Evolutionary conservation across 768 basidiomycete genomes (phyloP).

Genomic region (Rhizopogon salebrosus): DNA sequence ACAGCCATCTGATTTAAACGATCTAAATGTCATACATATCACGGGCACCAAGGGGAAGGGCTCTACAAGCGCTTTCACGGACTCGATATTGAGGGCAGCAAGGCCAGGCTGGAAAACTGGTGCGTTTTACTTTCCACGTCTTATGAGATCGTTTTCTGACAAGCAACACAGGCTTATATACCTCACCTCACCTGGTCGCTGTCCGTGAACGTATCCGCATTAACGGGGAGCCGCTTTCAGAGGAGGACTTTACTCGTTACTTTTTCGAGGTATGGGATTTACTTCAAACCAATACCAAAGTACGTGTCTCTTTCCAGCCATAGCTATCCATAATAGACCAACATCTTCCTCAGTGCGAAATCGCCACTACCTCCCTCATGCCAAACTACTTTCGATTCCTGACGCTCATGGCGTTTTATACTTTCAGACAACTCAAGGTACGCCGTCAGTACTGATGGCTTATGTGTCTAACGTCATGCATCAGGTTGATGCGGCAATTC

Average conservation of each 20-base stretch:
- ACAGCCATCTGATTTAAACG: slow-evolving; percentile 79
- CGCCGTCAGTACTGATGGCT: background rate
- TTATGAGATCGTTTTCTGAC: background rate
- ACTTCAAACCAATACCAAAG: slow-evolving; percentile 48
- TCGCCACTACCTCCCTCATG: slow-evolving; percentile 54
- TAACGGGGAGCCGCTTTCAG: slow-evolving; percentile 85
- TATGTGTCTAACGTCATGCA: background rate
- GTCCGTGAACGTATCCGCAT: slow-evolving; percentile 95
- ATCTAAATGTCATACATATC: slow-evolving; percentile 90
- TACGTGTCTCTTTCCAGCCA: slow-evolving; percentile 2
- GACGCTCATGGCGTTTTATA: slow-evolving; percentile 88
- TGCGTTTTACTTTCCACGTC: slow-evolving; percentile 26
- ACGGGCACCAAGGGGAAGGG: slow-evolving; percentile 99
- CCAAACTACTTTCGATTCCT: slow-evolving; percentile 94
- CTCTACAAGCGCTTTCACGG: slow-evolving; percentile 90
- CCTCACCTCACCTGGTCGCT: slow-evolving; percentile 93
- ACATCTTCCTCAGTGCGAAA: slow-evolving; percentile 34
- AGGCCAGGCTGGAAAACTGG: slow-evolving; percentile 79
- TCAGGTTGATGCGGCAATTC: slow-evolving; percentile 79
- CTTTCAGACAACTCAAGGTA: slow-evolving; percentile 72
- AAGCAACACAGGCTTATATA: slow-evolving; percentile 71
- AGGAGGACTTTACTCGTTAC: slow-evolving; percentile 81
- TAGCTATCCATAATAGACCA: background rate
- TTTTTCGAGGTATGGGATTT: slow-evolving; percentile 97
- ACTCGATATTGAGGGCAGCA: slow-evolving; percentile 77